A percentile compares a stretch with the other conserved stretches of the same genome.
Conservation (phyloP, 345 rosid species). For the Eutrema yunnanense region DNA sequence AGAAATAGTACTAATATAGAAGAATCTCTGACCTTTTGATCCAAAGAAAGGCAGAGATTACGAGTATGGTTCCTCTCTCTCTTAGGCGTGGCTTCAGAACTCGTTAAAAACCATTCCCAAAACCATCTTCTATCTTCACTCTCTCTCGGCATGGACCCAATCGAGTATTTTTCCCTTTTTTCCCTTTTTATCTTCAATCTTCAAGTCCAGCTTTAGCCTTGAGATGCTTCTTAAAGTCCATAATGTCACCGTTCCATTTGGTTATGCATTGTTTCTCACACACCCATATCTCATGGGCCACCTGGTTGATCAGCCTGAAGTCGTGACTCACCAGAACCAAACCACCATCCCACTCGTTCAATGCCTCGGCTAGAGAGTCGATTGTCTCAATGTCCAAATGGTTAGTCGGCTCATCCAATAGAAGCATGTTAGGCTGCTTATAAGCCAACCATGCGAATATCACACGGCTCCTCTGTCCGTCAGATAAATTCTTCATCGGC, state of each 20-base stretch:
- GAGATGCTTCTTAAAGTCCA: conserved; percentile 77
- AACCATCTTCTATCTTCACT: conserved; percentile 7
- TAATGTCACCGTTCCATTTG: conserved; percentile 75
- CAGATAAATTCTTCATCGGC: conserved; percentile 97
- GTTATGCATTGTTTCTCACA: conserved; percentile 70
- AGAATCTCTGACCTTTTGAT: conserved; percentile 20
- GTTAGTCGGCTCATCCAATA: conserved; percentile 94
- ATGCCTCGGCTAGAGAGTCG: conserved; percentile 81
- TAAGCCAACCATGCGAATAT: conserved; percentile 95
- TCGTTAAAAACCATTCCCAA: conserved; percentile 20
- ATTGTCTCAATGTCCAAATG: conserved; percentile 98
- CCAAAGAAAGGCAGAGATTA: conserved; percentile 18
- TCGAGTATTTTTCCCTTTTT: not conserved
- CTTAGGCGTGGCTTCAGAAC: conserved; percentile 18
- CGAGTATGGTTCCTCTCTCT: conserved; percentile 10
- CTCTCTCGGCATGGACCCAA: conserved; percentile 8
- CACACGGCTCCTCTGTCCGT: conserved; percentile 94
- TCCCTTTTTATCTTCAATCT: conserved; percentile 2
- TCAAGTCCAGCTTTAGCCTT: conserved; percentile 66
- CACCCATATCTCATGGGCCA: conserved; percentile 85
- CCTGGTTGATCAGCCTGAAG: conserved; percentile 87
- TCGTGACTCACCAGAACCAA: conserved; percentile 86
- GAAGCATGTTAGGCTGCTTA: conserved; percentile 89
- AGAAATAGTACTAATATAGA: conserved; percentile 8
- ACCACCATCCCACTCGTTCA: conserved; percentile 90